A percentile compares a stretch with the other conserved stretches of the same genome.
Evolutionary conservation across 257 asterid species (phyloP).

Genomic region (Solanum dulcamara): DNA sequence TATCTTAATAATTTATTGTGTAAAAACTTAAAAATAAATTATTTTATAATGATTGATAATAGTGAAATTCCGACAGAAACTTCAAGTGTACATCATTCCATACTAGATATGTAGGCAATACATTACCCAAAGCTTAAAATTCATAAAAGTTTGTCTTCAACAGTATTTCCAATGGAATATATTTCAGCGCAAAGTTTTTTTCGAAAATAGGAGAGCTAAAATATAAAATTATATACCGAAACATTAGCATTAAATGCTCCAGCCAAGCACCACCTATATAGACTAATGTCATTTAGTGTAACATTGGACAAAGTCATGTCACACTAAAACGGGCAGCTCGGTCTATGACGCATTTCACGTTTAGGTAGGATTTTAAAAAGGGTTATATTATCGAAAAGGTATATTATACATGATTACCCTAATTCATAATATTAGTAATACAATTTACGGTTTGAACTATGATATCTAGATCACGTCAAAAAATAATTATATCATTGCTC

Average conservation of each 20-base stretch:
- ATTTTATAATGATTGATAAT: background rate
- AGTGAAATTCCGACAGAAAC: background rate
- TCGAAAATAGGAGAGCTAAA: background rate
- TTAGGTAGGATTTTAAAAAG: background rate
- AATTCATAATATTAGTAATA: background rate
- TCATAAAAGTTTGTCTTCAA: background rate
- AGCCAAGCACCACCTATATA: conserved; percentile 26
- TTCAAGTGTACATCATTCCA: background rate
- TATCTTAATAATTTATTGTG: too few species aligned
- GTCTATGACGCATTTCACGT: background rate
- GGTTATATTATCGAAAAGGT: background rate
- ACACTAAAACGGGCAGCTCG: conserved; percentile 8
- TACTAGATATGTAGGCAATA: background rate
- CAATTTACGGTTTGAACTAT: background rate
- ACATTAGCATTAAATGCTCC: conserved; percentile 24
- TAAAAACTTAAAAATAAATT: background rate
- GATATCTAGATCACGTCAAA: background rate
- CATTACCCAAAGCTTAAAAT: background rate
- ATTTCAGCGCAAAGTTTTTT: background rate
- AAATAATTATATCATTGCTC: background rate
- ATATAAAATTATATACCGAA: background rate
- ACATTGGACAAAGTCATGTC: conserved; percentile 25
- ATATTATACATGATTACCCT: background rate
- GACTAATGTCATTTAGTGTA: conserved; percentile 29
- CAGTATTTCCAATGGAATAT: background rate